A percentile compares a stretch with the other conserved stretches of the same genome.
phyloP scores from a whole-genome alignment of 2,329 filamentous ascomycete genomes.

The Hypomyces rosellus region DNA sequence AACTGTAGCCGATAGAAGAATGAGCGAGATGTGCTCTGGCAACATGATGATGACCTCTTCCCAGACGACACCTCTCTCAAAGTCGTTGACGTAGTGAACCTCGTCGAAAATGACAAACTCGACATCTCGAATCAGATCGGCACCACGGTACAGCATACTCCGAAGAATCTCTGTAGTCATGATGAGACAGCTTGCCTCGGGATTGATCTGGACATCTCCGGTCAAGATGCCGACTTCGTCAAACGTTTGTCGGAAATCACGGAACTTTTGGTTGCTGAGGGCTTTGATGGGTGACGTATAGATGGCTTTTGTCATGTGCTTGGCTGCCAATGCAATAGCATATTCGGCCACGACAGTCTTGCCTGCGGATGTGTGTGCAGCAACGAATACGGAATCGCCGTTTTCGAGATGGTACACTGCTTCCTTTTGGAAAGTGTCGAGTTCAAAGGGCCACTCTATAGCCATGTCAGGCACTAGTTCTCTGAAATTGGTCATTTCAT shows the following conservation, averaged over 20 bases:
- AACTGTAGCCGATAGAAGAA: constrained; percentile 90
- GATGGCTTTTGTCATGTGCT: constrained; percentile 99
- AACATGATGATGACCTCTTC: constrained; percentile 99
- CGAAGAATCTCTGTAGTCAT: constrained; percentile 98
- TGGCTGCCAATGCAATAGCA: constrained; percentile 90
- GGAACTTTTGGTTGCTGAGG: constrained; percentile 96
- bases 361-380: constrained; percentile 92
- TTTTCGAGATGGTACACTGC: constrained; percentile 95
- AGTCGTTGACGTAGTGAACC: constrained; percentile 97
- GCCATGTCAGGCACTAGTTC: constrained; percentile 97
- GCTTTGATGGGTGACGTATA: constrained; percentile 99
- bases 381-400: constrained; percentile 95
- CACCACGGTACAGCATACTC: constrained; percentile 96
- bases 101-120: constrained; percentile 99
- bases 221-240: constrained; percentile 96
- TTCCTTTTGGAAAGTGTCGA: constrained; percentile 98
- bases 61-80: constrained; percentile 95
- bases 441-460: constrained; percentile 90
- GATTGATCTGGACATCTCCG: constrained; percentile 95
- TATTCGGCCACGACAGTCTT: constrained; percentile 99
- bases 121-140: constrained; percentile 92
- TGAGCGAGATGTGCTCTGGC: constrained; percentile 92
- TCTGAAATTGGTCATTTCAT: constrained; percentile 87
- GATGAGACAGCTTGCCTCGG: constrained; percentile 94
- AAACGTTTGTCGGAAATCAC: constrained; percentile 84